A percentile compares a stretch with the other conserved stretches of the same genome.
Conservation (phyloP, 2,329 filamentous ascomycete species). For the Exophiala sideris region DNA sequence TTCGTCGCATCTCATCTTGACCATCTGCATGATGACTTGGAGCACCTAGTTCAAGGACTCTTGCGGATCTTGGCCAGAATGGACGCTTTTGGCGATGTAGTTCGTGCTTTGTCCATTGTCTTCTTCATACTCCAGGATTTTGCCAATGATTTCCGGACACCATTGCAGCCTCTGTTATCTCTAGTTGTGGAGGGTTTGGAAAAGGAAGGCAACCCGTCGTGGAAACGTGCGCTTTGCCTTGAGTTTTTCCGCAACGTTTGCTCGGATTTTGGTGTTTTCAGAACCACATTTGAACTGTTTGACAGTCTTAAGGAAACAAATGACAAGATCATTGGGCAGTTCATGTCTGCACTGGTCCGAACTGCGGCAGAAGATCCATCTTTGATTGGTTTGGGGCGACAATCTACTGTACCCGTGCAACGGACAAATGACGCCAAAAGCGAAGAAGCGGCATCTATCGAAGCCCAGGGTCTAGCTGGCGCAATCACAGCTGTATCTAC, state of each 20-base stretch:
- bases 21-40: slow-evolving; percentile 72
- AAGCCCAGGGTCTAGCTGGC: slow-evolving; percentile 81
- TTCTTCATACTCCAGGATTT: slow-evolving; percentile 10
- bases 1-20: slow-evolving; percentile 77
- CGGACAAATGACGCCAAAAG: slow-evolving; percentile 49
- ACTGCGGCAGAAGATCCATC: slow-evolving; percentile 86
- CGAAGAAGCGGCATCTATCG: slow-evolving; percentile 69
- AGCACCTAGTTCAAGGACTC: slow-evolving; percentile 44
- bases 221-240: slow-evolving; percentile 88
- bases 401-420: slow-evolving; percentile 75
- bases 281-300: slow-evolving; percentile 76
- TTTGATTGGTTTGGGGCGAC: slow-evolving; percentile 82
- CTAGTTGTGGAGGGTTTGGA: slow-evolving; percentile 84
- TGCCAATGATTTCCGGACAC: slow-evolving; percentile 34
- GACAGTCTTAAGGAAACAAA: slow-evolving; percentile 66
- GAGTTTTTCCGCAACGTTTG: slow-evolving; percentile 87
- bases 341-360: slow-evolving; percentile 86
- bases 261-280: slow-evolving; percentile 70
- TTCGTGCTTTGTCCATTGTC: slow-evolving; percentile 18
- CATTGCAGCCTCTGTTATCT: slow-evolving; percentile 79
- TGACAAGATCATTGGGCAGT: slow-evolving; percentile 72
- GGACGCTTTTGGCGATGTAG: slow-evolving; percentile 21
- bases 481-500: slow-evolving; percentile 74
- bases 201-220: slow-evolving; percentile 70
- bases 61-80: slow-evolving; percentile 17